These are phyloP conservation scores for Trichoderma endophyticum DNA, from an alignment of 2,329 filamentous ascomycete species.

Conservation along the genomic window DNA sequence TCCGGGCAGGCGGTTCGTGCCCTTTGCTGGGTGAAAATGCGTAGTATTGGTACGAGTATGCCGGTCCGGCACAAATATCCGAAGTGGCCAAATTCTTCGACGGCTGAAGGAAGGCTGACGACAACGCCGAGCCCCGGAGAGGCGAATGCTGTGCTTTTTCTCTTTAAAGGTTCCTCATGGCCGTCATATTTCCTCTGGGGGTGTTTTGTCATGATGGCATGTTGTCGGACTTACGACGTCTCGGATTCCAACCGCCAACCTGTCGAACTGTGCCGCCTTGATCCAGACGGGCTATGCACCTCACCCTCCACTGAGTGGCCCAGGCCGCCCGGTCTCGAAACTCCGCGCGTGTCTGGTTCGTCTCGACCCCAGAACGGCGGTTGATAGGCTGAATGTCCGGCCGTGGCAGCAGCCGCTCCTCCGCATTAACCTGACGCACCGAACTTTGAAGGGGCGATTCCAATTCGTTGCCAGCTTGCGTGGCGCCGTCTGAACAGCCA, in stretches of 20 bases:
- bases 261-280: not conserved
- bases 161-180: too few species aligned
- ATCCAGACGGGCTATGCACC: not conserved
- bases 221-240: not conserved
- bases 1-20: not conserved
- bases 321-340: constrained; percentile 12
- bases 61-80: constrained; percentile 2
- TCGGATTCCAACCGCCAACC: not conserved
- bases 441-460: not conserved
- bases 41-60: not conserved
- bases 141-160: not conserved
- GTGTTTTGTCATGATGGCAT: not conserved
- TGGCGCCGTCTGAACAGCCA: not conserved
- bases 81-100: constrained; percentile 16
- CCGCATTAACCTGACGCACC: not conserved
- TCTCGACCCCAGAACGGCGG: not conserved
- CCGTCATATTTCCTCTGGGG: not conserved
- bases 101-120: constrained; percentile 1
- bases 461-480: not conserved
- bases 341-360: not conserved
- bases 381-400: not conserved
- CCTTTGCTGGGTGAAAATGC: not conserved
- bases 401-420: not conserved
- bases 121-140: constrained; percentile 15
- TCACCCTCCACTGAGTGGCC: constrained; percentile 1